These are phyloP conservation scores for Colletotrichum cereale DNA, from an alignment of 2,329 filamentous ascomycete species.

Conservation along the genomic window DNA sequence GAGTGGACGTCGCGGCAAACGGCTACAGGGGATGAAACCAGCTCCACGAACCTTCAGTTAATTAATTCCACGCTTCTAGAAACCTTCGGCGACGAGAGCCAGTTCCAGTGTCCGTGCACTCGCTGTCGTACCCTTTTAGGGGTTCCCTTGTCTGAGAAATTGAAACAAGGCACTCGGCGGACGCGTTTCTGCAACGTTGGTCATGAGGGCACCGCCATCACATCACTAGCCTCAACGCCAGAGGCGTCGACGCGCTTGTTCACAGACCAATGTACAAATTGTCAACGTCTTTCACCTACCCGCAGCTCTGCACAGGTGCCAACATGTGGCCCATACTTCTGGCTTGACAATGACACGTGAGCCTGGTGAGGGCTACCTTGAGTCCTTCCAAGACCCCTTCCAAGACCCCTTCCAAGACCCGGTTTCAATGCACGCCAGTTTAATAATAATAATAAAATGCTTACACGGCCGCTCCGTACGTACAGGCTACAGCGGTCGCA, in stretches of 20 bases:
- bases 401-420: slow-evolving; percentile 22
- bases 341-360: slow-evolving; percentile 37
- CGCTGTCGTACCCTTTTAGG: slow-evolving; percentile 37
- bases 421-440: slow-evolving; percentile 33
- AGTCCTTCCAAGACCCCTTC: slow-evolving; percentile 12
- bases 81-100: slow-evolving; percentile 26
- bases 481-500: slow-evolving; percentile 1
- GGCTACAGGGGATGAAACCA: slow-evolving; percentile 34
- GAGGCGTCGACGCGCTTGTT: slow-evolving; percentile 19
- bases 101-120: slow-evolving; percentile 35
- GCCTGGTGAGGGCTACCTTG: slow-evolving; percentile 9
- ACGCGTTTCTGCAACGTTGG: slow-evolving; percentile 36
- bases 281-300: slow-evolving; percentile 11
- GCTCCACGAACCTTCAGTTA: slow-evolving; percentile 35
- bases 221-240: slow-evolving; percentile 18
- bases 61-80: slow-evolving; percentile 39
- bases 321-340: slow-evolving; percentile 21
- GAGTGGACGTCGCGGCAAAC: slow-evolving; percentile 7
- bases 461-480: slow-evolving; percentile 32
- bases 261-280: slow-evolving; percentile 22
- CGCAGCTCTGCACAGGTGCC: slow-evolving; percentile 28
- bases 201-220: slow-evolving; percentile 17
- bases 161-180: slow-evolving; percentile 37
- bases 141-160: slow-evolving; percentile 34
- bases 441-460: not conserved